Base-by-base conservation (phyloP, 805 yeast species). In the Cyberlindnera mrakii region DNA sequence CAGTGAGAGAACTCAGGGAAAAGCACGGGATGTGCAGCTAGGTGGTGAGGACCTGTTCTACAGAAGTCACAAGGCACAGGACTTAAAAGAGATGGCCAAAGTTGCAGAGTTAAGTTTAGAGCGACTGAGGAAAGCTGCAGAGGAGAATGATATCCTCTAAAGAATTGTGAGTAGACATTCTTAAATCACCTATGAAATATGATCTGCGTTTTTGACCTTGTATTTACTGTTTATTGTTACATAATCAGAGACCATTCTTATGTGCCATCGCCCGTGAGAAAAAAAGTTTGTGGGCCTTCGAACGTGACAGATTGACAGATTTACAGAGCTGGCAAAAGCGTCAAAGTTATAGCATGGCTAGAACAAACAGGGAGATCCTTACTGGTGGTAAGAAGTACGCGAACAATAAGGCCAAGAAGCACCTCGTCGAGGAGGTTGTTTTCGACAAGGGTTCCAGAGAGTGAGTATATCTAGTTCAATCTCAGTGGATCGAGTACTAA, bases 321-420 rank as follows among this genome's bases (percentile, higher is more conserved):
- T 35, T 19, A 25, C 38, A 48, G 34, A 30, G 48, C 53, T 54
- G 60, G 58, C 45, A 17, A 33, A 6, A 8, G 20, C 14, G 23
- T 15, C 14, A 33, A 11, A 33, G 17, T 16, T 25, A 35, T n/a
- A 39, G 37, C 18, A 50, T 50, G 54, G 52, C 45, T 5, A 52
- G 56, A 44, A 55, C 73, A 4, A 90, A 91, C 63, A 78, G 96
- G 65, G 91, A 89, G 56, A 78, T 90, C 44, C 81, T 90, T 60
- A 85, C 96, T 8, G 88, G 95, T 30, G 96, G 95, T 55, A 79
- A 83, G 63, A 77, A 75, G 53, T 90, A 89, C 62, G 81, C 82
- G 15, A 77, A 77, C 41, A 83, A 81, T 51, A 82, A 80, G 58
- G 71, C 72, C 30, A 78, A 77, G 59, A 74, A 78, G 59, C 77